These are phyloP conservation scores for button mushroom (Agaricus bisporus) DNA, from an alignment of 768 basidiomycete species.

Conservation along the genomic window DNA sequence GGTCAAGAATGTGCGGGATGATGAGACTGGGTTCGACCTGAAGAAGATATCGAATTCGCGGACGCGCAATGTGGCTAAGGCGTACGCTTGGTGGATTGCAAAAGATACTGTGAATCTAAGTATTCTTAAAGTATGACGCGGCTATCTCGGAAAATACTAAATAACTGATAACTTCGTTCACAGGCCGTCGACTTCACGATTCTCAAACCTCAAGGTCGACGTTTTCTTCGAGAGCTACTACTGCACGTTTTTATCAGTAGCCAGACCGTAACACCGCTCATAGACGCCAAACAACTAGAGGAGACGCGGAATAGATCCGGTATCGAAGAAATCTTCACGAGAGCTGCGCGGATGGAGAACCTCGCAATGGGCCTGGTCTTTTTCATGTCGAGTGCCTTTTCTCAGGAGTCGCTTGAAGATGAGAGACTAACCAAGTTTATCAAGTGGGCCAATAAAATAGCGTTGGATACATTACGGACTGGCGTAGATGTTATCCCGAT, in stretches of 20 bases:
- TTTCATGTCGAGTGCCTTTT: conserved; percentile 49
- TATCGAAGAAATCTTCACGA: conserved; percentile 77
- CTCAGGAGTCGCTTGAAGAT: conserved; percentile 23
- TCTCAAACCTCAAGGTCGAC: conserved; percentile 54
- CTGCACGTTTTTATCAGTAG: conserved; percentile 64
- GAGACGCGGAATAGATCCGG: conserved; percentile 48
- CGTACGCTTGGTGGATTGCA: conserved; percentile 91
- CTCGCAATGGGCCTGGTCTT: conserved; percentile 74
- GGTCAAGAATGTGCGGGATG: conserved; percentile 56
- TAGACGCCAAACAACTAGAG: conserved; percentile 32
- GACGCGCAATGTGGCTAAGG: conserved; percentile 69
- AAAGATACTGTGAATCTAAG: conserved; percentile 71
- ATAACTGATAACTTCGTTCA: neutral
- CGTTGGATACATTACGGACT: conserved; percentile 62
- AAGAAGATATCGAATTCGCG: conserved; percentile 52
- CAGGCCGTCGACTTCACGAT: conserved; percentile 85
- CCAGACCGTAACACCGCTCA: conserved; percentile 66
- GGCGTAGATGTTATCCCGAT: conserved; percentile 50
- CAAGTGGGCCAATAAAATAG: conserved; percentile 62
- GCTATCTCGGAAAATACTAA: neutral
- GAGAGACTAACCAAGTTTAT: conserved; percentile 36
- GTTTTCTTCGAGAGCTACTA: conserved; percentile 71
- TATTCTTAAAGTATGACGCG: conserved; percentile 67
- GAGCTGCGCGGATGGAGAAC: conserved; percentile 55
- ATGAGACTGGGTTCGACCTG: conserved; percentile 38